Percentiles rank a stretch among this genome's conserved stretches.
phyloP scores from a whole-genome alignment of 2,329 filamentous ascomycete genomes.

The Neofusicoccum parvum region DNA sequence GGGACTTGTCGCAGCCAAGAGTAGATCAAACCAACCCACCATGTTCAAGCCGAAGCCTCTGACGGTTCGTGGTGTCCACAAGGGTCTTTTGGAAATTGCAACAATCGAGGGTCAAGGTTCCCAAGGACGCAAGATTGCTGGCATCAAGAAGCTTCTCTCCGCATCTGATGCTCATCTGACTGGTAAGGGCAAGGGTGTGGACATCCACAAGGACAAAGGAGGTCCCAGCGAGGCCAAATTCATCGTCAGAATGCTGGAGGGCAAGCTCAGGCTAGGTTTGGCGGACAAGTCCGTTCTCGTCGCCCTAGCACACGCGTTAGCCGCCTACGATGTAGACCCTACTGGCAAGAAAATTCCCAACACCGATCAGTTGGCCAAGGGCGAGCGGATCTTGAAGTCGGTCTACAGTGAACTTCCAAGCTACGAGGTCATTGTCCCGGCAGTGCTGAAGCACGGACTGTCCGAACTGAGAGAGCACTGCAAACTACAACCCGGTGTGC shows the following conservation, averaged over 20 bases:
- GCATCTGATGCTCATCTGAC: slow-evolving; percentile 74
- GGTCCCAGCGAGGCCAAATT: slow-evolving; percentile 94
- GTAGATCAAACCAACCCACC: slow-evolving; percentile 89
- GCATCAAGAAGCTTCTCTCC: slow-evolving; percentile 95
- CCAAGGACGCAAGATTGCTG: slow-evolving; percentile 86
- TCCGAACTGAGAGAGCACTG: slow-evolving; percentile 79
- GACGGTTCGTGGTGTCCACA: slow-evolving; percentile 83
- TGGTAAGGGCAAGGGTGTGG: slow-evolving; percentile 70
- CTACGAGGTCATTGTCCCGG: slow-evolving; percentile 92
- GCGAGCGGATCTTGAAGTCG: slow-evolving; percentile 82
- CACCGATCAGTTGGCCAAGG: slow-evolving; percentile 76
- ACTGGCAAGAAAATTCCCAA: slow-evolving; percentile 70
- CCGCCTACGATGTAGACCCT: slow-evolving; percentile 76
- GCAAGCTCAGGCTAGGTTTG: slow-evolving; percentile 86
- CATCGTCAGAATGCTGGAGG: slow-evolving; percentile 88
- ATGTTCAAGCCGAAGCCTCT: slow-evolving; percentile 98
- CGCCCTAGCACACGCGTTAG: slow-evolving; percentile 83
- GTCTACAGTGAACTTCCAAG: slow-evolving; percentile 94
- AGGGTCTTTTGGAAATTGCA: slow-evolving; percentile 85
- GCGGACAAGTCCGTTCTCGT: slow-evolving; percentile 92
- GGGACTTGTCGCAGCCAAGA: slow-evolving; percentile 92
- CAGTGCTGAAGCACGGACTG: slow-evolving; percentile 84
- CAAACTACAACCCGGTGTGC: slow-evolving; percentile 90
- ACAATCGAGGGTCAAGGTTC: slow-evolving; percentile 84
- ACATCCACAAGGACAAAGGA: slow-evolving; percentile 90